Percentiles rank a stretch among this genome's conserved stretches.
Evolutionary conservation across 306 rosid genomes (phyloP).

Genomic region (Sphenostylis stenocarpa): DNA sequence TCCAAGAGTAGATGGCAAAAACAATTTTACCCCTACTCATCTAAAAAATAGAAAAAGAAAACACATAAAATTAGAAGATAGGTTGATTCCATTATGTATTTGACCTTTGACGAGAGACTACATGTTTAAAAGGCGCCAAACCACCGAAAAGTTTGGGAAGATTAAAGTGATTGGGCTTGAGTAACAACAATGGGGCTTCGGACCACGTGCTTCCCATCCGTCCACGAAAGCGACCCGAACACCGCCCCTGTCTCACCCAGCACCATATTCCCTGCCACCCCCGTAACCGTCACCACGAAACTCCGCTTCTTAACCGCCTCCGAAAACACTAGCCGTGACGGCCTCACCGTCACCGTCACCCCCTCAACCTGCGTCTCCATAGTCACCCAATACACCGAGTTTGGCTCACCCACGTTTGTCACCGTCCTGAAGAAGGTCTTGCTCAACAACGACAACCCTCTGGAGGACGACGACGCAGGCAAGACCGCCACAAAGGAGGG

Average conservation of each 20-base stretch:
- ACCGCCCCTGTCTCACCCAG: not conserved
- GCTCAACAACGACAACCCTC: not conserved
- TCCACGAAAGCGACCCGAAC: not conserved
- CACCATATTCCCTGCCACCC: not conserved
- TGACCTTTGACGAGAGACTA: not conserved
- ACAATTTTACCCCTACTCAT: no score
- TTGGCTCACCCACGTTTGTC: not conserved
- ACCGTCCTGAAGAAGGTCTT: constrained; percentile 1
- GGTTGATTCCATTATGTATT: no score
- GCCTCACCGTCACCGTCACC: not conserved
- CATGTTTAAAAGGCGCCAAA: no score
- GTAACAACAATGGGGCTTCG: not conserved
- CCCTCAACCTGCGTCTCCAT: not conserved
- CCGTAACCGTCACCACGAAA: not conserved
- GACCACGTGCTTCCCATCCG: not conserved
- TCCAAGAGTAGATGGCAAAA: no score
- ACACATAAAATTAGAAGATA: no score
- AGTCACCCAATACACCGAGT: not conserved
- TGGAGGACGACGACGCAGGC: not conserved
- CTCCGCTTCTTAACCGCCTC: not conserved
- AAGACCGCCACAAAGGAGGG: not conserved
- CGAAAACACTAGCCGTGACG: not conserved
- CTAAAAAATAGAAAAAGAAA: no score
- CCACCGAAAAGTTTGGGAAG: not conserved
- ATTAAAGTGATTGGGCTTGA: not conserved